Conservation (phyloP, 2,329 filamentous ascomycete genomes). For the Parascedosporium putredinis region DNA sequence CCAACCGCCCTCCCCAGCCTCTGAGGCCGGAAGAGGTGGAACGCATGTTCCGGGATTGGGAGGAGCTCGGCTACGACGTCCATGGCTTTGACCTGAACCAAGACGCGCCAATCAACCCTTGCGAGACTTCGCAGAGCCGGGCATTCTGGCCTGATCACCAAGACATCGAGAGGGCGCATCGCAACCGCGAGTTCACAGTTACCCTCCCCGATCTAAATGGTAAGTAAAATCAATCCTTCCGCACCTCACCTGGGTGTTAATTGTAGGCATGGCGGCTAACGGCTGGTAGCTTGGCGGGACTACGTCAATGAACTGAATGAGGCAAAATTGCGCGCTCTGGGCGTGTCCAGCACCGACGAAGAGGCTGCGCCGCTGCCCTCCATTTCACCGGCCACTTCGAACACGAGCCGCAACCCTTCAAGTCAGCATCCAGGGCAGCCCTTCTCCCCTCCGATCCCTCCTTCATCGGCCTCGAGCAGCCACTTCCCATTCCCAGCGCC, state of each 20-base stretch:
- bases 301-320: conserved; percentile 80
- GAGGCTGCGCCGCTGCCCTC: conserved; percentile 52
- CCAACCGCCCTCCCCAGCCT: conserved; percentile 42
- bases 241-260: not conserved
- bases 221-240: too few relatives aligned
- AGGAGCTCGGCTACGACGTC: conserved; percentile 58
- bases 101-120: conserved; percentile 27
- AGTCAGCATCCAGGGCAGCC: conserved; percentile 65
- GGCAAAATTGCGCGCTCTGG: conserved; percentile 83
- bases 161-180: conserved; percentile 47
- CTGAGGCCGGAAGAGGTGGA: conserved; percentile 45
- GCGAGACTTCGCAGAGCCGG: conserved; percentile 51
- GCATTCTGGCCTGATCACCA: conserved; percentile 55
- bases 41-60: conserved; percentile 54
- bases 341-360: conserved; percentile 70
- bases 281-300: conserved; percentile 48
- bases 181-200: conserved; percentile 45
- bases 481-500: conserved; percentile 47
- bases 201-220: conserved; percentile 59
- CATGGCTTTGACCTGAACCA: conserved; percentile 56
- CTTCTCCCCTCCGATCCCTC: conserved; percentile 74
- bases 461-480: conserved; percentile 67
- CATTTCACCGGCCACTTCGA: conserved; percentile 54
- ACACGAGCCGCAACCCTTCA: conserved; percentile 58
- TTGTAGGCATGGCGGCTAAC: conserved; percentile 2